phyloP scores from a whole-genome alignment of 305 asterid species.

The Fraxinus albicans region DNA sequence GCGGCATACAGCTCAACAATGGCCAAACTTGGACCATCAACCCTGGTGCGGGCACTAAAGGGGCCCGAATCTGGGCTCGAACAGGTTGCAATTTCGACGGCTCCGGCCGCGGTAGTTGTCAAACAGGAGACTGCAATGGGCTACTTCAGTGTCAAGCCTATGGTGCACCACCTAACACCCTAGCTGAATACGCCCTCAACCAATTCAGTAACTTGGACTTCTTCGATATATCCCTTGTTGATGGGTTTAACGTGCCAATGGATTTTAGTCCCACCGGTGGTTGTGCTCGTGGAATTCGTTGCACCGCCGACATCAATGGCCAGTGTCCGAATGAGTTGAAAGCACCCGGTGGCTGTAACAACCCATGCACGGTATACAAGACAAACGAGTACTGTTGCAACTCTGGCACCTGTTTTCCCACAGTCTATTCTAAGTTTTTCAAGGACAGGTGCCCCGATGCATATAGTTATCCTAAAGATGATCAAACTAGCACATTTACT shows the following conservation, averaged over 20 bases:
- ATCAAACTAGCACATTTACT: not conserved
- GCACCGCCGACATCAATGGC: constrained; percentile 25
- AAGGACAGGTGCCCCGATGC: constrained; percentile 15
- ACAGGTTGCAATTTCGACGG: constrained; percentile 31
- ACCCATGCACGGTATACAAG: constrained; percentile 37
- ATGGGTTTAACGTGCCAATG: constrained; percentile 52
- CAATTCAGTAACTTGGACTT: constrained; percentile 9
- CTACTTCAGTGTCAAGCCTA: constrained; percentile 24
- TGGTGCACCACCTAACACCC: constrained; percentile 34
- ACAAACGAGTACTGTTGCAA: constrained; percentile 38
- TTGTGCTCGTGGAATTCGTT: constrained; percentile 18
- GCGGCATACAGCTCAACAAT: constrained; percentile 27
- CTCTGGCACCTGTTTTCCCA: constrained; percentile 24
- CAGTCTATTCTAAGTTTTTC: constrained; percentile 1
- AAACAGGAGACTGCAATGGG: constrained; percentile 36
- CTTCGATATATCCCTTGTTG: not conserved
- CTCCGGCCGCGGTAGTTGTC: constrained; percentile 28
- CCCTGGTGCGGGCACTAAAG: constrained; percentile 21
- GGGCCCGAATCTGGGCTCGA: constrained; percentile 41
- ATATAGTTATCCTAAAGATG: constrained; percentile 32
- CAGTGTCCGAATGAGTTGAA: constrained; percentile 35
- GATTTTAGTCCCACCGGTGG: constrained; percentile 34
- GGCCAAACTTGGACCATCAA: constrained; percentile 35
- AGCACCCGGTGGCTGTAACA: constrained; percentile 36
- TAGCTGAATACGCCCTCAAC: constrained; percentile 24